Base-by-base conservation (phyloP, 805 yeast genomes). In the Zygoascus bituminiphila region DNA sequence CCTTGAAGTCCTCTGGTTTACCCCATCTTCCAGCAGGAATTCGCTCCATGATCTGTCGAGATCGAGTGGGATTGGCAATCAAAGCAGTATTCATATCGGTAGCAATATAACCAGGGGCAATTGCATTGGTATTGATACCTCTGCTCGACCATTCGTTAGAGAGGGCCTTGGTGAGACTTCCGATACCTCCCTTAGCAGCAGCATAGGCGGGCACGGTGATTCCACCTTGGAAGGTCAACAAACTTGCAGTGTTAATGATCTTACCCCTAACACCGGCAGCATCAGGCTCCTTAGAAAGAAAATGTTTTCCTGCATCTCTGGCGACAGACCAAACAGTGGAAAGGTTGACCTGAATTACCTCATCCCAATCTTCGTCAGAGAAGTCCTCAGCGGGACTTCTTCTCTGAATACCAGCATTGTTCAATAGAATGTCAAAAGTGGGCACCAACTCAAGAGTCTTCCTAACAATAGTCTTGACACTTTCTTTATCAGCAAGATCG, bases 21-120 rank as follows among this genome's bases (percentile, higher is more conserved):
- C 79, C 78, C 75, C 75, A 74, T 58, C 77, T 62, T 1, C 69
- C 71, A 4, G 63, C 61, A 17, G 79, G 78, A 45, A 72, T 71
- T 49, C 76, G 66, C 42, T 55, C 63, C 39, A 62, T 36, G 37
- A 73, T 57, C 38, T 59, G 57, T 8, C 56, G 44, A n/a, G 57
- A 54, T 42, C 56, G 67, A 1, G 37, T 57, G 12, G 57, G 57
- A 53, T 67, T 60, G 2, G 57, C 52, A 5, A 60, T 49, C 35
- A 71, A 44, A 1, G 56, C 59, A 8, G 52, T 50, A 25, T 73
- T 73, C 75, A 74, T 69, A 45, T 71, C 72, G 2, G 79, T 75
- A n/a, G 57, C 57, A 51, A 75, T 67, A 48, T 68, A 74, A 2
- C 79, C 79, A 4, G 79, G 78, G 26, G 73, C 75, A 45, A 75